phyloP scores from a whole-genome alignment of 1,139 yeast species.

The Zygosaccharomyces sapae region DNA sequence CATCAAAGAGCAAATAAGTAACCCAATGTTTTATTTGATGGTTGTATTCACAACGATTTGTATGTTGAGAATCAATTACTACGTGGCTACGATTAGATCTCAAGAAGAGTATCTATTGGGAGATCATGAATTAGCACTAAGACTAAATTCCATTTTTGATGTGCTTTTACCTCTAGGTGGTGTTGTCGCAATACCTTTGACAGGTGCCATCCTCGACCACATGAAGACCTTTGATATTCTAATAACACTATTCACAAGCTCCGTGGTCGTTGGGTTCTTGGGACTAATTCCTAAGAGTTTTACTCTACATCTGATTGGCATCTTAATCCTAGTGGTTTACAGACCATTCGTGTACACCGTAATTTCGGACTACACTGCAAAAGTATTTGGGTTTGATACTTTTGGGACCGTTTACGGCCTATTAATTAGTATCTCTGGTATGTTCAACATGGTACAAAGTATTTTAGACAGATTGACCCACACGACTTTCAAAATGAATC shows the following conservation, averaged over 20 bases:
- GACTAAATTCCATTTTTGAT: conserved; percentile 72
- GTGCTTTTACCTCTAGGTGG: conserved; percentile 87
- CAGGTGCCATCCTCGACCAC: conserved; percentile 77
- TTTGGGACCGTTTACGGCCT: conserved; percentile 92
- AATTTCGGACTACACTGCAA: conserved; percentile 84
- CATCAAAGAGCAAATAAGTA: conserved; percentile 57
- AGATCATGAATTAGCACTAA: conserved; percentile 49
- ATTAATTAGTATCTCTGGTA: conserved; percentile 74
- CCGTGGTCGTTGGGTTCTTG: conserved; percentile 60
- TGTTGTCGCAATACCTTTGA: conserved; percentile 74
- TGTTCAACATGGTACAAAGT: conserved; percentile 69
- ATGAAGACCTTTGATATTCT: conserved; percentile 60
- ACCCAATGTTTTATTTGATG: conserved; percentile 79
- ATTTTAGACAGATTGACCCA: conserved; percentile 68
- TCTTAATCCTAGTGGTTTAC: conserved; percentile 68
- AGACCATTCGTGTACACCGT: conserved; percentile 93
- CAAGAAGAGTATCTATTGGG: conserved; percentile 71
- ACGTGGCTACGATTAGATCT: conserved; percentile 79
- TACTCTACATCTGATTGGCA: conserved; percentile 56
- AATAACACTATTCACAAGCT: conserved; percentile 48
- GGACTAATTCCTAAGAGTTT: conserved; percentile 58
- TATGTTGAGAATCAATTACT: conserved; percentile 86
- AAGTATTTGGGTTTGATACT: conserved; percentile 87
- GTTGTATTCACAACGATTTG: conserved; percentile 75
- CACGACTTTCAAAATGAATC: conserved; percentile 61